These are phyloP conservation scores for Chytriomyces sp. DNA, from an alignment of 192 early-diverging fungal genomes.

Conservation along the genomic window DNA sequence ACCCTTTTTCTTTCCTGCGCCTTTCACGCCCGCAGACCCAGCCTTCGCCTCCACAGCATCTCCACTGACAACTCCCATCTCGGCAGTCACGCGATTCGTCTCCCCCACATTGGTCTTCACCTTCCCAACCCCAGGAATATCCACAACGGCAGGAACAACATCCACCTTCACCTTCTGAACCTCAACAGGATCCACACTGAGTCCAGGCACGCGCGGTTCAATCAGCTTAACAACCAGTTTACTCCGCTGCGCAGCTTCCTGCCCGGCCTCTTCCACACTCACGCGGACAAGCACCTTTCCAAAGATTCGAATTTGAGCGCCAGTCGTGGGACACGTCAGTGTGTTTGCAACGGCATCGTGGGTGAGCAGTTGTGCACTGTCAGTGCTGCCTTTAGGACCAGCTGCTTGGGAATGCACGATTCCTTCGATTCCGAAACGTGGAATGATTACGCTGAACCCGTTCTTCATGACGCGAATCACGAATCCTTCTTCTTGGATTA, in stretches of 20 bases:
- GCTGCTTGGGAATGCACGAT: slow-evolving; percentile 64
- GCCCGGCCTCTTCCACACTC: slow-evolving; percentile 60
- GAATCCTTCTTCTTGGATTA: slow-evolving; percentile 81
- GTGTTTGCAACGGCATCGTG: slow-evolving; percentile 30
- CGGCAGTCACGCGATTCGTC: not conserved
- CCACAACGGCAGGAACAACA: slow-evolving; percentile 25
- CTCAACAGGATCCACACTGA: slow-evolving; percentile 35
- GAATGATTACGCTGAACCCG: slow-evolving; percentile 91
- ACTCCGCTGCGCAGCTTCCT: slow-evolving; percentile 46
- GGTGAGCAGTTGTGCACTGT: not conserved
- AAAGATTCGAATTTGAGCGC: slow-evolving; percentile 74
- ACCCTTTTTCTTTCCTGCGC: not conserved
- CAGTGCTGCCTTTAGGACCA: not conserved
- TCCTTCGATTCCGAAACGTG: slow-evolving; percentile 91
- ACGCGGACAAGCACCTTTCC: slow-evolving; percentile 79
- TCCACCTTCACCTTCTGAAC: slow-evolving; percentile 15
- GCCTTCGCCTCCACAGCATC: not conserved
- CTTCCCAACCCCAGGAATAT: slow-evolving; percentile 30
- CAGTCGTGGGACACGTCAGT: slow-evolving; percentile 19
- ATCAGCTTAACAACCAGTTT: slow-evolving; percentile 56
- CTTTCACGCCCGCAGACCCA: not conserved
- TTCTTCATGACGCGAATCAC: slow-evolving; percentile 93
- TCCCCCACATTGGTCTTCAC: slow-evolving; percentile 16
- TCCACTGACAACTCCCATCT: not conserved
- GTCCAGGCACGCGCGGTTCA: slow-evolving; percentile 53